Evolutionary conservation across 139 green algal species (phyloP), one percentile per base, ranked within the genome.

Genomic region (Chlorella sp.): DNA sequence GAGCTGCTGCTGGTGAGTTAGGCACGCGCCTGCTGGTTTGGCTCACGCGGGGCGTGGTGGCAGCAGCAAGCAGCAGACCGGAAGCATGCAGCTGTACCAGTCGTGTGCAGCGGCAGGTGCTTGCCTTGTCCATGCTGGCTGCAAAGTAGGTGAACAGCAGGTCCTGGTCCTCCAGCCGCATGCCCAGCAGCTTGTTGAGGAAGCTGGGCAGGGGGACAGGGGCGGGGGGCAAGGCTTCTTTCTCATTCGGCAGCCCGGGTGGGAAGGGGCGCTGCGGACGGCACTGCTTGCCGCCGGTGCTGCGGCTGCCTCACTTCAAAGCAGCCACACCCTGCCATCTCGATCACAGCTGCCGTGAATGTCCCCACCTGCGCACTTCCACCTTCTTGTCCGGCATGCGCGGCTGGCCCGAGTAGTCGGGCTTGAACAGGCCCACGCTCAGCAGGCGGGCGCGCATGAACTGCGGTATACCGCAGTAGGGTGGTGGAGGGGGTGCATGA

Each of bases 121-220:
- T 60, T 21, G 51, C 51, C 51, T 60, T 72, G 65, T 41, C 36
- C n/a, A 72, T 41, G 30, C 21, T 34, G 18, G 32, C 34, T 11
- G 68, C 68, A 47, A 47, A 44, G 68, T 47, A 74, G 1, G 26
- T 15, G 68, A 78, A 78, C 39, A 78, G 28, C 26, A 60, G 39
- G 32, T 60, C 15, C 70, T 78, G 70, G 70, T 78, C 70, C 25
- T 60, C 28, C 70, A 78, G 70, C 41, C 70, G 39, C 70, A 78
- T 56, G 70, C 70, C 70, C 39, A 78, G 70, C 70, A 78, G 70
- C 39, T 56, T 56, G 70, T 78, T 78, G 25, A 78, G 70, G 41
- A 78, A 78, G 70, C 70, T 78, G 39, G 34, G 21, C 2, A n/a
- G 69, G 36, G 36, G 69, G 69, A 23, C 9, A 15, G 4, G 69